These are phyloP conservation scores for Pleurotus eryngii DNA, from an alignment of 768 basidiomycete species.

Conservation along the genomic window DNA sequence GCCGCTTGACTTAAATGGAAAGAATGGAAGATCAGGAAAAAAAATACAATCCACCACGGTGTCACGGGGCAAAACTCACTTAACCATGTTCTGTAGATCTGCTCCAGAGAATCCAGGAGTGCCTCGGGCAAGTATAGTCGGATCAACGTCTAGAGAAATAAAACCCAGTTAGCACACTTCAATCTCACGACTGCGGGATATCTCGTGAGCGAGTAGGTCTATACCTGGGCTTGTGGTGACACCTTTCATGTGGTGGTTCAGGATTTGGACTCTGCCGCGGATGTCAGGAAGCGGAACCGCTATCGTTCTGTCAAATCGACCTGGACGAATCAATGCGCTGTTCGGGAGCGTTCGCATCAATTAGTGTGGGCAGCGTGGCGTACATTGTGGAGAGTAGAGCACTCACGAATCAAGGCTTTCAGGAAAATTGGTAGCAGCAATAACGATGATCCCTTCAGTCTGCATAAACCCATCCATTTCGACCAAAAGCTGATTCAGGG, in stretches of 20 bases:
- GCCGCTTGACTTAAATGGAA: constrained; percentile 67
- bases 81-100: constrained; percentile 95
- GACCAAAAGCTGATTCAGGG: constrained; percentile 92
- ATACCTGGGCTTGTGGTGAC: constrained; percentile 61
- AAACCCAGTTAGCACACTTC: constrained; percentile 11
- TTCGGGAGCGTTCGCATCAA: constrained; percentile 10
- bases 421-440: constrained; percentile 98
- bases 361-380: background rate
- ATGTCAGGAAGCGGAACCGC: constrained; percentile 95
- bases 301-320: constrained; percentile 92
- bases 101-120: constrained; percentile 97
- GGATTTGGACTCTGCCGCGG: constrained; percentile 88
- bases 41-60: background rate
- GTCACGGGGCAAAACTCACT: constrained; percentile 46
- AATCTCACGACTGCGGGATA: constrained; percentile 8
- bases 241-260: constrained; percentile 86
- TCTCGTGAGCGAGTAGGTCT: constrained; percentile 10
- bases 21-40: background rate
- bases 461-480: constrained; percentile 98
- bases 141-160: constrained; percentile 62
- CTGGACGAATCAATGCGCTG: constrained; percentile 93
- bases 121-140: constrained; percentile 85
- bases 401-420: constrained; percentile 86
- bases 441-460: constrained; percentile 90
- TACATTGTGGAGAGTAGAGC: constrained; percentile 1